Evolutionary conservation across 352 stramenopile species (phyloP).

Genomic region (Poterioochromonas sp.): DNA sequence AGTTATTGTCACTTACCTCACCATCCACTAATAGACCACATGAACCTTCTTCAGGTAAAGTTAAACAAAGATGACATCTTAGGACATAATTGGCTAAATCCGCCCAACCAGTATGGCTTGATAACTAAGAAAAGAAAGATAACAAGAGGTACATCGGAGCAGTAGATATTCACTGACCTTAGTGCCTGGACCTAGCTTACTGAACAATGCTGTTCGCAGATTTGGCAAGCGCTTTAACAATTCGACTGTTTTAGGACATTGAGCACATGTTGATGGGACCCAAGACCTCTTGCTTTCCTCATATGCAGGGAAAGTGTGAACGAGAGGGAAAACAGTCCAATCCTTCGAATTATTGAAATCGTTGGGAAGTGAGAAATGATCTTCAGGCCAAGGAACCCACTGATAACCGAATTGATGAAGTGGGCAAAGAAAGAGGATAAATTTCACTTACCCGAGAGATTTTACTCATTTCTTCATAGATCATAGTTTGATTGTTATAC

Average conservation of each 20-base stretch:
- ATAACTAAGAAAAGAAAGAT: constrained; percentile 30
- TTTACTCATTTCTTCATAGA: constrained; percentile 43
- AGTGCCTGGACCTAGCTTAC: constrained; percentile 58
- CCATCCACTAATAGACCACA: constrained; percentile 5
- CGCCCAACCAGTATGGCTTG: constrained; percentile 56
- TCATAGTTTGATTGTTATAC: constrained; percentile 58
- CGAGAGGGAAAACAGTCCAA: constrained; percentile 65
- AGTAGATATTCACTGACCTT: background rate
- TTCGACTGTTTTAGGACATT: constrained; percentile 66
- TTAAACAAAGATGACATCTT: constrained; percentile 57
- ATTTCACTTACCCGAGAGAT: background rate
- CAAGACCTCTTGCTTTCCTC: constrained; percentile 67
- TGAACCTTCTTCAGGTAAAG: background rate
- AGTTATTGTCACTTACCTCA: background rate
- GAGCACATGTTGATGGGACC: constrained; percentile 59
- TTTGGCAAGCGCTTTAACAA: constrained; percentile 56
- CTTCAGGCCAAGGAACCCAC: constrained; percentile 70
- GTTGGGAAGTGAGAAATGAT: constrained; percentile 62
- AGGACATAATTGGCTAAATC: constrained; percentile 77
- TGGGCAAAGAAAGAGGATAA: constrained; percentile 6
- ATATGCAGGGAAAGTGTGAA: constrained; percentile 74
- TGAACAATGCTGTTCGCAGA: constrained; percentile 73
- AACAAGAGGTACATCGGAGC: background rate
- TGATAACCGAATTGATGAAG: constrained; percentile 45
- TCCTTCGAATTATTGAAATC: constrained; percentile 33